These are phyloP conservation scores for Globisporangium paroecandrum DNA, from an alignment of 352 stramenopile genomes.

Conservation along the genomic window DNA sequence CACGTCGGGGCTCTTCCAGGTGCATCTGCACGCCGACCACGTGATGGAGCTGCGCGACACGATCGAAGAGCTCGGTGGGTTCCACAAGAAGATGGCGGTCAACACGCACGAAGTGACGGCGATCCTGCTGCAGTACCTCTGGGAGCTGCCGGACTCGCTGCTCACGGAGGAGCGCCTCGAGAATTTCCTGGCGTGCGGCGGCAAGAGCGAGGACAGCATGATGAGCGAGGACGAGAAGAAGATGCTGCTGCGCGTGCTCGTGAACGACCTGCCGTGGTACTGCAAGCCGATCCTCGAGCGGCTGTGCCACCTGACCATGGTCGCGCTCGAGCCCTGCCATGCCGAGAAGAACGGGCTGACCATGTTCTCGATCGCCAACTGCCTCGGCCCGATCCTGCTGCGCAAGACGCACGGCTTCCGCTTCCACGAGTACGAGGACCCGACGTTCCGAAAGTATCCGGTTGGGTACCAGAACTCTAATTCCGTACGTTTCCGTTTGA, in stretches of 20 bases:
- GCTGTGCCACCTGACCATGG: conserved; percentile 60
- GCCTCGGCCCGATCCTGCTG: conserved; percentile 63
- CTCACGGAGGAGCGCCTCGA: conserved; percentile 69
- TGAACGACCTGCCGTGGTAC: conserved; percentile 82
- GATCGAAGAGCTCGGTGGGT: conserved; percentile 78
- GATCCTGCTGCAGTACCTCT: conserved; percentile 80
- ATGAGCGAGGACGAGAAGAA: conserved; percentile 54
- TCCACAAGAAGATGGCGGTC: conserved; percentile 80
- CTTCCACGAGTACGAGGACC: conserved; percentile 76
- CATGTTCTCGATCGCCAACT: conserved; percentile 61
- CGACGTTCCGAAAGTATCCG: conserved; percentile 64
- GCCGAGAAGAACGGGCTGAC: conserved; percentile 66
- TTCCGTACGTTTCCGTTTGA: conserved; percentile 49
- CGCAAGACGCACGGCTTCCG: conserved; percentile 41
- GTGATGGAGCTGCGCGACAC: conserved; percentile 77
- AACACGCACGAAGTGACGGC: conserved; percentile 76
- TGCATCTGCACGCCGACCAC: conserved; percentile 71
- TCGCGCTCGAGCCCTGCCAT: conserved; percentile 55
- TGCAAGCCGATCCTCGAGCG: conserved; percentile 74
- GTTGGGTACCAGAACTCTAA: conserved; percentile 56
- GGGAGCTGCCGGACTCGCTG: conserved; percentile 76
- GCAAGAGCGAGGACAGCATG: conserved; percentile 29
- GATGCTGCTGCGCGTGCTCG: conserved; percentile 58
- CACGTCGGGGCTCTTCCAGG: conserved; percentile 75
- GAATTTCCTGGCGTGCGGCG: conserved; percentile 61